These are phyloP conservation scores for Eucalyptus caleyi DNA, from an alignment of 345 rosid genomes.

Conservation along the genomic window DNA sequence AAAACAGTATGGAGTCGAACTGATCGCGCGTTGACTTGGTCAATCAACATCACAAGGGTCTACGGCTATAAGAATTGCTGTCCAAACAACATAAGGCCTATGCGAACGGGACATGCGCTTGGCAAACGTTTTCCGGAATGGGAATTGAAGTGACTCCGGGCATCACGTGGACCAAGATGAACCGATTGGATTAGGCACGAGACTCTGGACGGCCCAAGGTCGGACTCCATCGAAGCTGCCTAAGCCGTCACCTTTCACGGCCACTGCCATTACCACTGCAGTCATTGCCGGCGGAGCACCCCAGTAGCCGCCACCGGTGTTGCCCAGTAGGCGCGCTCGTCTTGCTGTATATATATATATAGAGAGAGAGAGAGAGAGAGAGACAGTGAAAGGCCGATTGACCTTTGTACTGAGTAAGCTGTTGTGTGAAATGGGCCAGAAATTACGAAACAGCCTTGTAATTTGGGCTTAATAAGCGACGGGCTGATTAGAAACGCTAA, in stretches of 20 bases:
- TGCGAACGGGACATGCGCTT: not conserved
- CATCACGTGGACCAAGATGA: conserved; percentile 65
- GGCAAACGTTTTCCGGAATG: conserved; percentile 39
- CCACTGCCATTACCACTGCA: conserved; percentile 1
- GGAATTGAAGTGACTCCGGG: conserved; percentile 46
- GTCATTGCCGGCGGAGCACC: not conserved
- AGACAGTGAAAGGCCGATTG: not conserved
- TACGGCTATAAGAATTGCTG: not conserved
- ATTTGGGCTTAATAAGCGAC: not conserved
- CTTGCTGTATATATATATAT: not conserved
- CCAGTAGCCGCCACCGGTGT: not conserved
- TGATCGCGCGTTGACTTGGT: not conserved
- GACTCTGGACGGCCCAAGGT: conserved; percentile 58
- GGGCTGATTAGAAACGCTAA: not conserved
- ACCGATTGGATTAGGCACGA: conserved; percentile 31
- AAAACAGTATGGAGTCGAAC: not conserved
- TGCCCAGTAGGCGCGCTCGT: not conserved
- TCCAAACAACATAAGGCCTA: not conserved
- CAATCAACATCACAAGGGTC: not conserved
- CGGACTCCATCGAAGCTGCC: conserved; percentile 22
- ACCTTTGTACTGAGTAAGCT: not conserved
- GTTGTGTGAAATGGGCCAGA: not conserved
- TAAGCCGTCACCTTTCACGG: conserved; percentile 35
- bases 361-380: too few relatives aligned
- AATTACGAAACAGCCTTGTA: not conserved